These are phyloP conservation scores for Sextonia rubra DNA, from an alignment of 164 flowering plant species.

Conservation along the genomic window DNA sequence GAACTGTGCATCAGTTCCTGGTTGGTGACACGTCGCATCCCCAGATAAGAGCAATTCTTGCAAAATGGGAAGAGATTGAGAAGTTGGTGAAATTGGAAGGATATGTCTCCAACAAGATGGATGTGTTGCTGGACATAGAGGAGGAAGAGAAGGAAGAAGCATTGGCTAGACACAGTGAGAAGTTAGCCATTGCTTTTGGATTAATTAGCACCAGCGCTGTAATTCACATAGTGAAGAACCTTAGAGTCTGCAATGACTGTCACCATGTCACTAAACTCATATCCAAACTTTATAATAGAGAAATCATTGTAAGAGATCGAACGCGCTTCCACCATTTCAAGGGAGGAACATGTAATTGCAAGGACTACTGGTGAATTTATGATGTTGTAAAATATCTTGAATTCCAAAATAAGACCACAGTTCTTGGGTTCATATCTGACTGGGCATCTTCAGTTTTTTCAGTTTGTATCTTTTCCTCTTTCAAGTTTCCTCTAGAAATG, in stretches of 20 bases:
- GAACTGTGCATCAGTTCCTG: conserved; percentile 28
- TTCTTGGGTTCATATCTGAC: too few species aligned
- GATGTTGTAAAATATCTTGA: neutral
- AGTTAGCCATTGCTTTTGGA: conserved; percentile 44
- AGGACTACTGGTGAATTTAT: conserved; percentile 33
- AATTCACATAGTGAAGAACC: conserved; percentile 34
- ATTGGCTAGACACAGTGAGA: conserved; percentile 38
- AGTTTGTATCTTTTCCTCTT: too few species aligned
- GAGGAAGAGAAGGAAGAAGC: conserved; percentile 41
- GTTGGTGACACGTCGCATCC: conserved; percentile 30
- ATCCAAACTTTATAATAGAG: conserved; percentile 31
- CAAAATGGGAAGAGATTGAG: conserved; percentile 27
- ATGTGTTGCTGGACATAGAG: conserved; percentile 15
- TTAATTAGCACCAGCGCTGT: conserved; percentile 31
- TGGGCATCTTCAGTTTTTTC: too few species aligned
- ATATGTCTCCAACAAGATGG: conserved; percentile 27
- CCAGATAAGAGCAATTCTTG: conserved; percentile 18
- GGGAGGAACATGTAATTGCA: conserved; percentile 34
- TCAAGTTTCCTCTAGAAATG: too few species aligned
- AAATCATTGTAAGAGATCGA: conserved; percentile 37
- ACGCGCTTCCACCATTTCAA: conserved; percentile 38
- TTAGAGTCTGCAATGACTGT: conserved; percentile 33
- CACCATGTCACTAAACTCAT: conserved; percentile 37
- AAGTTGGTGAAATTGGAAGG: conserved; percentile 23
- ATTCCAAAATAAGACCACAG: neutral